Conservation (phyloP, 2,329 filamentous ascomycete genomes). For the Cordyceps tenuipes region DNA sequence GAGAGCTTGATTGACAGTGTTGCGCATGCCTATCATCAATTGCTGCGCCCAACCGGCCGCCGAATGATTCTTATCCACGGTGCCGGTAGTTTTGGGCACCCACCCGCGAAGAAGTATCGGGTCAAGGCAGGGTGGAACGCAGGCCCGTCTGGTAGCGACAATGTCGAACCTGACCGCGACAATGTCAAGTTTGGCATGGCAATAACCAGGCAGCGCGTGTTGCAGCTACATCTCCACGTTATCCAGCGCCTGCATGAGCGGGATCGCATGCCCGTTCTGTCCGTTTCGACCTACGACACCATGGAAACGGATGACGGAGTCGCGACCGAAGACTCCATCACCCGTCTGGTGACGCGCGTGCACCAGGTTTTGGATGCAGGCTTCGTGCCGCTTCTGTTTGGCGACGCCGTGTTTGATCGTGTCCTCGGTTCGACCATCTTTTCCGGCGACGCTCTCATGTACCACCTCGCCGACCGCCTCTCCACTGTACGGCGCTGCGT, state of each 20-base stretch:
- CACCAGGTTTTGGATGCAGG: not conserved
- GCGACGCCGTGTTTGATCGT: constrained; percentile 9
- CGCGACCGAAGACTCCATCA: not conserved
- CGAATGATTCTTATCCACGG: constrained; percentile 8
- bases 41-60: not conserved
- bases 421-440: constrained; percentile 2
- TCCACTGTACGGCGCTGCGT: not conserved
- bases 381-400: constrained; percentile 10
- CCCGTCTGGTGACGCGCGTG: not conserved
- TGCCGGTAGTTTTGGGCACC: constrained; percentile 12
- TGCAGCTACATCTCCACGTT: constrained; percentile 6
- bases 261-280: constrained; percentile 5
- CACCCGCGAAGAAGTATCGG: constrained; percentile 10
- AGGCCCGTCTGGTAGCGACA: not conserved
- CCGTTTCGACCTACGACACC: constrained; percentile 10
- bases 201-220: constrained; percentile 8
- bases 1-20: constrained; percentile 2
- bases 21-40: constrained; percentile 4
- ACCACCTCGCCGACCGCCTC: constrained; percentile 3
- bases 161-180: not conserved
- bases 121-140: constrained; percentile 10
- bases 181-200: constrained; percentile 11
- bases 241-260: constrained; percentile 1
- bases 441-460: constrained; percentile 11
- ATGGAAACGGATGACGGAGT: constrained; percentile 4